Base-by-base conservation (phyloP, 768 basidiomycete species). In the Neoboletus magnificus region DNA sequence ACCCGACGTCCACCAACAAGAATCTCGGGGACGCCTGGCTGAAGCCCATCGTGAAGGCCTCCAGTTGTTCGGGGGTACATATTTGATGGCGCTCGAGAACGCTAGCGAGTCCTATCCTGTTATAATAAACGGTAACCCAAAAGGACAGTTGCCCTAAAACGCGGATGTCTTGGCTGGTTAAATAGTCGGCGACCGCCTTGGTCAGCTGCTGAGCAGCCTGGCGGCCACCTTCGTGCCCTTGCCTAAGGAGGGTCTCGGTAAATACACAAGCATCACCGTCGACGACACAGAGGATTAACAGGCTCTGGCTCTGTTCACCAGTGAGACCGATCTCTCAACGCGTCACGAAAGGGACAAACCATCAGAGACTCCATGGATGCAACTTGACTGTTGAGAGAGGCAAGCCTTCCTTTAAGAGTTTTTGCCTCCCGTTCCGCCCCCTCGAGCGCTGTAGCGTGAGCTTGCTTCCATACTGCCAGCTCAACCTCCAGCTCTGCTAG, bases 191-290 rank as follows among this genome's bases (percentile, higher is more conserved):
- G 49, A 91, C 85, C 7, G 75, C 76, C 68, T 85, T 82, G 20
- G 87, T 89, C 54, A 90, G 73, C 49, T 78, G 77, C 62, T 86
- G 83, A 29, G 86, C 84, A 42, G 79, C 76, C 53, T 79, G 77
- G 18, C 74, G 71, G 29, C 89, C 89, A 11, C 89, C 89, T 50
- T 80, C 76, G 45, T 82, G 80, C 8, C 88, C 89, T 68, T 85
- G 83, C 30, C 65, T 66, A 39, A 91, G 71, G 55, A 86, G 76
- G 20, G 81, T 73, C 46, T 76, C 78, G 52, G 76, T 75, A 74
- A 91, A 91, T 61, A 89, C 72, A 59, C 82, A 82, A 46, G 82
- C 80, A 66, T 89, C 83, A 37, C 86, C 89, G 62, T 91, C 86
- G 63, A 91, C 78, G 59, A 87, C 80, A 64, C 87, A 88, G 60